Base-by-base conservation (phyloP, 2,329 filamentous ascomycete species). In the Chrysosporium keratinophilum region DNA sequence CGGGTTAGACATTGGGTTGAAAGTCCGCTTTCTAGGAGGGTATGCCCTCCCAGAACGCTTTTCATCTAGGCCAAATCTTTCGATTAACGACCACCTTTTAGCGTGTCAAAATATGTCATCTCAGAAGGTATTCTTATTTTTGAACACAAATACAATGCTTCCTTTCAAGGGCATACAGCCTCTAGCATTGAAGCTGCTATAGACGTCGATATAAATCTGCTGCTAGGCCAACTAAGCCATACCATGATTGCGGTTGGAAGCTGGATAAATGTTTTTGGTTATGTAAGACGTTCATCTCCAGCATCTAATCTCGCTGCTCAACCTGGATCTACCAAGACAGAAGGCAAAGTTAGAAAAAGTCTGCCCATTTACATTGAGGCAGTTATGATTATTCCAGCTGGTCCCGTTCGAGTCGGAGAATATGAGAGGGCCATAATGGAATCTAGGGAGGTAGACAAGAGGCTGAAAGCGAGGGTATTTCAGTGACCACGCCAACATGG, bases 1-100 rank as follows among this genome's bases (percentile, higher is more conserved):
- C 2, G 64, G 65, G 49, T 72, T 73, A 47, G 64, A 72, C n/a
- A 59, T 72, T 12, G 79, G 80, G 40, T 79, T 82, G n/a, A 97
- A 97, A 72, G 84, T 96, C 57, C 84, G 91, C 57, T 95, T 97
- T 68, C 71, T 97, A 49, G 90, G 88, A 69, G 96, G 90, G 91
- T 95, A 77, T 72, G 82, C 71, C 34, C 50, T 3, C 40, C 17
- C 44, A 55, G 31, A 35, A 49, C 44, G 31, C 50, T 43, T 33
- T 45, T 35, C 41, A 56, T 46, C 43, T 49, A 10, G 28, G 49
- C 12, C 44, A 33, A 14, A 3, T n/a, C 15, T 44, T 49, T 9
- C 33, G 39, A 7, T 35, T 28, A n/a, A 33, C 46, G 7, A 53
- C 50, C 7, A n/a, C 15, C 39, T 4, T 37, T 17, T 43, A 85